Conservation (phyloP, 331 rosid genomes). For the Quercus lobata region DNA sequence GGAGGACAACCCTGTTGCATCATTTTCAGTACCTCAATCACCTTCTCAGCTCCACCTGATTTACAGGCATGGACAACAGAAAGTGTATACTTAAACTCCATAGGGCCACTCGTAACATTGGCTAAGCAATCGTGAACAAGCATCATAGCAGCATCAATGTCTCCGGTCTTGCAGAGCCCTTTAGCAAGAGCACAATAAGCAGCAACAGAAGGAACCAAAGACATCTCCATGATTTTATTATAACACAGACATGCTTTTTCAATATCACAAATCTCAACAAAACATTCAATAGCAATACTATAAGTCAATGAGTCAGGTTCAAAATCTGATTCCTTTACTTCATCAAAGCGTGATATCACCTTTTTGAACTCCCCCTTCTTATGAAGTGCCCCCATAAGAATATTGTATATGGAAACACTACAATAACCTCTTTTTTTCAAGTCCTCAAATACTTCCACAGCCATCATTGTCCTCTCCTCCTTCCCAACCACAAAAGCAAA, state of each 20-base stretch:
- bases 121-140: conserved; percentile 74
- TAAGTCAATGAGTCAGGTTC: conserved; percentile 44
- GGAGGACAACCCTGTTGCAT: conserved; percentile 61
- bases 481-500: conserved; percentile 50
- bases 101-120: conserved; percentile 52
- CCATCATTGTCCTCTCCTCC: conserved; percentile 33
- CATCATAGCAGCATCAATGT: conserved; percentile 76
- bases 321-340: conserved; percentile 40
- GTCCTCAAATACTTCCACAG: conserved; percentile 42
- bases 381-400: conserved; percentile 58
- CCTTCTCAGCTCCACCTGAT: conserved; percentile 48
- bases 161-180: conserved; percentile 66
- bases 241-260: conserved; percentile 66
- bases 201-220: conserved; percentile 59
- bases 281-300: conserved; percentile 52
- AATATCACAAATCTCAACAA: conserved; percentile 47
- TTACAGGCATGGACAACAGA: conserved; percentile 55
- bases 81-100: conserved; percentile 71
- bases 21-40: conserved; percentile 62
- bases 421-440: conserved; percentile 47
- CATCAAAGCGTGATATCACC: conserved; percentile 54
- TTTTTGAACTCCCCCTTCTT: conserved; percentile 41
- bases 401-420: conserved; percentile 51
- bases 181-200: conserved; percentile 60
- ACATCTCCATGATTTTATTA: conserved; percentile 68